Conservation (phyloP, 2,329 filamentous ascomycete genomes). For the Sporothrix pallida region DNA sequence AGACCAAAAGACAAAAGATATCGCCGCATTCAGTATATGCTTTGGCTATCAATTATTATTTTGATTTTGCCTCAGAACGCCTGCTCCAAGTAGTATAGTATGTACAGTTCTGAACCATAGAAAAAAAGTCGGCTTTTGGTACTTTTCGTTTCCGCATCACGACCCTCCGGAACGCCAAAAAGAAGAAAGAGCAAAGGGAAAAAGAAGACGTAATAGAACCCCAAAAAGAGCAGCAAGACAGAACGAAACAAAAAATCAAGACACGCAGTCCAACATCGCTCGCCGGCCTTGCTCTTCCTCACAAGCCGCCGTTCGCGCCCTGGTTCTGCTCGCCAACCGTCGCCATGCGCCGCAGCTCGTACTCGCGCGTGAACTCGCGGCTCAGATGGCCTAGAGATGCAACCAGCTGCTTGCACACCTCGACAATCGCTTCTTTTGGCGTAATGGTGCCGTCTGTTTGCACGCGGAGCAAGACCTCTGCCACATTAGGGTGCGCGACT, state of each 20-base stretch:
- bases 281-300: not conserved
- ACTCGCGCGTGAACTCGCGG: constrained; percentile 91
- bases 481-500: constrained; percentile 66
- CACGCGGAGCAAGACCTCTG: constrained; percentile 73
- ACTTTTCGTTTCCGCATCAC: constrained; percentile 9
- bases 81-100: not conserved
- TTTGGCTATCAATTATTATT: not conserved
- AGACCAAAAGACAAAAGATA: not conserved
- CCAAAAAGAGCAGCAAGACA: too few species aligned
- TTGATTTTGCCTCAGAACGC: constrained; percentile 5
- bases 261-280: not conserved
- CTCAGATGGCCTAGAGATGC: constrained; percentile 79
- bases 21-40: not conserved
- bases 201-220: too few species aligned
- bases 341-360: constrained; percentile 85
- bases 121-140: not conserved
- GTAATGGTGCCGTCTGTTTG: constrained; percentile 89
- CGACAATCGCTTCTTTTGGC: constrained; percentile 85
- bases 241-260: not conserved
- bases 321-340: constrained; percentile 65
- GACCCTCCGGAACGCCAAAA: constrained; percentile 20
- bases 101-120: not conserved
- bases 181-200: not conserved
- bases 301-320: constrained; percentile 25
- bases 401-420: constrained; percentile 81